Base-by-base conservation (phyloP, 1,139 yeast species). In the Saccharomyces hybrid region DNA sequence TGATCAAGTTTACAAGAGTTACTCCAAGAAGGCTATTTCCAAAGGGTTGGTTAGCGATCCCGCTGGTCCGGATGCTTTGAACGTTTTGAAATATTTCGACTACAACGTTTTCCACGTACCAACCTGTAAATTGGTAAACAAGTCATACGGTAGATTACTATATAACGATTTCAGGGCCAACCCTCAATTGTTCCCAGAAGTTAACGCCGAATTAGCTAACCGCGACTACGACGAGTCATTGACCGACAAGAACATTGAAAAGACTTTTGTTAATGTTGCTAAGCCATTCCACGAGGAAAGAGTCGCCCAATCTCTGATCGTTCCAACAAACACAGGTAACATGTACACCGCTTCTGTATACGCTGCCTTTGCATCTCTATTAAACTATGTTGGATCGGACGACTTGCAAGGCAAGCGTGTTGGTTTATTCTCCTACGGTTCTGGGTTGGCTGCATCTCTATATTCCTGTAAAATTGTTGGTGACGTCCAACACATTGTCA, bases 61-160 rank as follows among this genome's bases (percentile, higher is more conserved):
- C 44, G 44, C 44, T 38, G 44, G 44, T 38, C 9, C 44, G 44
- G 78, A 79, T 58, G 79, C 87, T 55, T 86, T 83, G 58, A 89
- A 89, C 57, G 73, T 83, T 54, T 75, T 76, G 55, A 78, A 82
- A 64, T 82, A 85, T 73, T 95, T 95, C 70, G 97, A 90, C 75
- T 95, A 87, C 79, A 86, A 88, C 67, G 95, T 93, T 50, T 95
- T 93, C 91, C 99, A 95, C 73, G 97, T 91, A 52, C 99, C 99
- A 70, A 95, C 95, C 59, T 91, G 99, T 77, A 95, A 95, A 78
- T 81, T 91, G 70, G 98, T 93, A 58, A 78, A 85, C 68, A 95
- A 95, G 77, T 88, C 96, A 27, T 95, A 83, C 73, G 99, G 96
- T 53, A 86, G 99, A 76, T 76, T 95, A 71, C 75, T 88, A 65